Percentiles rank a stretch among this genome's conserved stretches.
Evolutionary conservation across 2,329 filamentous ascomycete species (phyloP).

Genomic region (Aspergillus aculeatus): DNA sequence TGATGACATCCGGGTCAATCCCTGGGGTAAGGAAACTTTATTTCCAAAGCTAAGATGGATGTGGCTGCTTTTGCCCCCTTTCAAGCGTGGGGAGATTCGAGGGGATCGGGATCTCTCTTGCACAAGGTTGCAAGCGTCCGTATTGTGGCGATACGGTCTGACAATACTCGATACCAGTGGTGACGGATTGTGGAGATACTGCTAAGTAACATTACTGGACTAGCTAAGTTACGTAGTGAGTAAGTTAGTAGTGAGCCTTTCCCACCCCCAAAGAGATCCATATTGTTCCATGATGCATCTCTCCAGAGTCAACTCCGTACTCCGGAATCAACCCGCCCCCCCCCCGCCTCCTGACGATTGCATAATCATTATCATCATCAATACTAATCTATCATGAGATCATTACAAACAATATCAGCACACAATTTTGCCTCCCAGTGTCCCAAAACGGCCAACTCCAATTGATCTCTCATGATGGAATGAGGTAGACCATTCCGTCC

Average conservation of each 20-base stretch:
- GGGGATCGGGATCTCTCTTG: not conserved
- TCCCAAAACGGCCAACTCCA: not conserved
- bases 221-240: no score
- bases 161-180: not conserved
- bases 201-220: no score
- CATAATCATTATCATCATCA: not conserved
- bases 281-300: not conserved
- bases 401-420: not conserved
- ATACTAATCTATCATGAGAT: not conserved
- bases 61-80: not conserved
- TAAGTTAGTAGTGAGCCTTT: no score
- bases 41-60: not conserved
- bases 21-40: not conserved
- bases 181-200: not conserved
- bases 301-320: not conserved
- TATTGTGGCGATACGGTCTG: not conserved
- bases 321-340: not conserved
- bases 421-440: not conserved
- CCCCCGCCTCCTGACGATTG: not conserved
- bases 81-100: not conserved
- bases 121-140: not conserved
- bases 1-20: not conserved
- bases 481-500: not conserved
- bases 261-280: no score
- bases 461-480: not conserved